Evolutionary conservation across 768 basidiomycete genomes (phyloP).

Genomic region (Pleurotus citrinopileatus): DNA sequence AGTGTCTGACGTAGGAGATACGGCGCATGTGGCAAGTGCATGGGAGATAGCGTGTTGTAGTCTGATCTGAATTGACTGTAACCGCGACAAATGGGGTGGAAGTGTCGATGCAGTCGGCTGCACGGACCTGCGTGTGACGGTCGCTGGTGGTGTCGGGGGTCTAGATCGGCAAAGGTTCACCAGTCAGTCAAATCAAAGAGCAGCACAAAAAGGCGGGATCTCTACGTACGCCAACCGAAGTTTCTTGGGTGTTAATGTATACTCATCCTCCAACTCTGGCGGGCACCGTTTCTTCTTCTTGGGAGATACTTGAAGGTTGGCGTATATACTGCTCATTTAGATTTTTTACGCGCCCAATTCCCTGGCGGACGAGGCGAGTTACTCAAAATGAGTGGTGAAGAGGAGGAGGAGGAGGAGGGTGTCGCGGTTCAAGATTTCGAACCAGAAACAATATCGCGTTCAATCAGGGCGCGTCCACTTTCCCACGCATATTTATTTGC

Average conservation of each 20-base stretch:
- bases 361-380: neutral
- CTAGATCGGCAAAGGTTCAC: constrained; percentile 27
- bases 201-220: constrained; percentile 1
- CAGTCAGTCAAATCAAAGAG: neutral
- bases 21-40: constrained; percentile 79
- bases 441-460: constrained; percentile 3
- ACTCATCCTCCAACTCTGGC: constrained; percentile 52
- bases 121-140: constrained; percentile 33
- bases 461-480: neutral
- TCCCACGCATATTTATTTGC: constrained; percentile 4
- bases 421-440: neutral
- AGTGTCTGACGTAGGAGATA: constrained; percentile 72
- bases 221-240: constrained; percentile 50
- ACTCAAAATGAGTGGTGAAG: neutral
- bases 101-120: constrained; percentile 28
- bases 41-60: constrained; percentile 83
- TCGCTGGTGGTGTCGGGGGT: constrained; percentile 58
- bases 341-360: constrained; percentile 18
- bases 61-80: constrained; percentile 62
- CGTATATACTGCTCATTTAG: constrained; percentile 29
- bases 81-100: constrained; percentile 58
- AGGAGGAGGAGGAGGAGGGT: neutral
- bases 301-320: constrained; percentile 62
- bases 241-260: constrained; percentile 65
- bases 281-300: constrained; percentile 48